Percentiles rank a stretch among this genome's conserved stretches.
Evolutionary conservation across 2,329 filamentous ascomycete genomes (phyloP).

Genomic region (Pseudogymnoascus sp.): DNA sequence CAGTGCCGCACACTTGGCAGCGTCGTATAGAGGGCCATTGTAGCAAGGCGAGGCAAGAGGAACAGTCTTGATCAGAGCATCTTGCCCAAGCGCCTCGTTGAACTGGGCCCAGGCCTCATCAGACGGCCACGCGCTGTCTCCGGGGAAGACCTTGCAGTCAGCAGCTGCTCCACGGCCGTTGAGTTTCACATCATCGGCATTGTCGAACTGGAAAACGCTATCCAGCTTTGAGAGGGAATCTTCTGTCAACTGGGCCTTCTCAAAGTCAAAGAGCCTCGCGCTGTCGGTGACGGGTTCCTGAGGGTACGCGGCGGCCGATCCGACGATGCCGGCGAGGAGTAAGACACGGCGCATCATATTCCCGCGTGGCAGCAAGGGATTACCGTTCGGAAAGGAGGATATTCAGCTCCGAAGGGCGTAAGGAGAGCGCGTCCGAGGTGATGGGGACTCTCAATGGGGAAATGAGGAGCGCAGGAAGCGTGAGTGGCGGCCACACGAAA

Average conservation of each 20-base stretch:
- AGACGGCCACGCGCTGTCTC: conserved; percentile 38
- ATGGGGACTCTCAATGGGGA: not conserved
- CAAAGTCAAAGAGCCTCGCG: conserved; percentile 4
- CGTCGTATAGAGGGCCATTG: conserved; percentile 25
- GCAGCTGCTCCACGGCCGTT: conserved; percentile 4
- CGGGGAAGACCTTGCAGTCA: conserved; percentile 18
- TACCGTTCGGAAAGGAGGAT: not conserved
- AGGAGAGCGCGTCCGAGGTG: not conserved
- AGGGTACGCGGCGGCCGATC: not conserved
- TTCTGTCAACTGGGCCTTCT: conserved; percentile 4
- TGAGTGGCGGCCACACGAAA: not conserved
- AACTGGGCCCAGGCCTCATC: conserved; percentile 36
- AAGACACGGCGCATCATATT: conserved; percentile 8
- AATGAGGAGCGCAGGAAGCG: not conserved
- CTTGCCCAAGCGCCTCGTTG: conserved; percentile 34
- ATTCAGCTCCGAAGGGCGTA: not conserved
- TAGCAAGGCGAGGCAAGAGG: conserved; percentile 41
- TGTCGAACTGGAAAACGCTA: conserved; percentile 9
- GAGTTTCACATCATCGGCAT: not conserved
- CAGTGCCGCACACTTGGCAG: conserved; percentile 28
- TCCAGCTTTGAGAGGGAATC: conserved; percentile 8
- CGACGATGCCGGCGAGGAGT: conserved; percentile 6
- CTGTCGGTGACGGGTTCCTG: not conserved
- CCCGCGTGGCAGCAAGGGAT: not conserved
- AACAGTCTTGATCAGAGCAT: conserved; percentile 35